These are phyloP conservation scores for Zygoascus ofunaensis DNA, from an alignment of 805 yeast genomes.

Conservation along the genomic window DNA sequence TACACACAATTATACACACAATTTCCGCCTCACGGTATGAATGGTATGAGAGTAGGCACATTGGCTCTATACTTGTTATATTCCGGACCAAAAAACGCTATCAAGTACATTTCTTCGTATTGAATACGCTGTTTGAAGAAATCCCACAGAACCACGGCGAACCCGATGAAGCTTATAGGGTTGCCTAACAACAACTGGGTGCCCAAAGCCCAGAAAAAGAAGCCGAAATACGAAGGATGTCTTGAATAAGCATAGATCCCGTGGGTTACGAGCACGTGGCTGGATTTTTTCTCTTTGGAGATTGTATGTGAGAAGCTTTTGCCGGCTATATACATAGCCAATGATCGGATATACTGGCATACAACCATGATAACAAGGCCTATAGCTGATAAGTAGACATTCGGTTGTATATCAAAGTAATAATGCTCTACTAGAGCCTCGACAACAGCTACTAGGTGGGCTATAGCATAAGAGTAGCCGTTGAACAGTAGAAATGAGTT, in stretches of 20 bases:
- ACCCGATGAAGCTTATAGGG: constrained; percentile 47
- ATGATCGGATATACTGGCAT: constrained; percentile 64
- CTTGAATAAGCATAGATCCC: constrained; percentile 64
- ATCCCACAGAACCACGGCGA: constrained; percentile 47
- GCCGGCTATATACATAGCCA: constrained; percentile 84
- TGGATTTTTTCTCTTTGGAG: constrained; percentile 40
- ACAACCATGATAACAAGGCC: constrained; percentile 43
- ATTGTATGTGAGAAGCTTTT: constrained; percentile 77
- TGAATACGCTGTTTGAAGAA: constrained; percentile 63
- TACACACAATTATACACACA: no score
- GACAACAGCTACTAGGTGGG: constrained; percentile 45
- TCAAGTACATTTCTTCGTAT: constrained; percentile 57
- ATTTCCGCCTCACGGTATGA: constrained; percentile 33
- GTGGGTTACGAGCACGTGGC: constrained; percentile 59
- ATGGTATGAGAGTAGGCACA: constrained; percentile 59
- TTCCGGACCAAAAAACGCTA: constrained; percentile 60
- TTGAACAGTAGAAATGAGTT: constrained; percentile 65
- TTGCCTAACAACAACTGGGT: constrained; percentile 65
- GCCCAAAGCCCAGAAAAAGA: constrained; percentile 89
- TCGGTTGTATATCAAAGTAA: constrained; percentile 31
- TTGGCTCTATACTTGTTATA: constrained; percentile 44
- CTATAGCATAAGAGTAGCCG: constrained; percentile 48
- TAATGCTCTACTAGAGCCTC: constrained; percentile 41
- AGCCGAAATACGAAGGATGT: constrained; percentile 91
- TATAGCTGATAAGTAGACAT: constrained; percentile 19